A percentile compares a stretch with the other conserved stretches of the same genome.
Evolutionary conservation across 768 basidiomycete species (phyloP).

Genomic region (Auricularia cornea): DNA sequence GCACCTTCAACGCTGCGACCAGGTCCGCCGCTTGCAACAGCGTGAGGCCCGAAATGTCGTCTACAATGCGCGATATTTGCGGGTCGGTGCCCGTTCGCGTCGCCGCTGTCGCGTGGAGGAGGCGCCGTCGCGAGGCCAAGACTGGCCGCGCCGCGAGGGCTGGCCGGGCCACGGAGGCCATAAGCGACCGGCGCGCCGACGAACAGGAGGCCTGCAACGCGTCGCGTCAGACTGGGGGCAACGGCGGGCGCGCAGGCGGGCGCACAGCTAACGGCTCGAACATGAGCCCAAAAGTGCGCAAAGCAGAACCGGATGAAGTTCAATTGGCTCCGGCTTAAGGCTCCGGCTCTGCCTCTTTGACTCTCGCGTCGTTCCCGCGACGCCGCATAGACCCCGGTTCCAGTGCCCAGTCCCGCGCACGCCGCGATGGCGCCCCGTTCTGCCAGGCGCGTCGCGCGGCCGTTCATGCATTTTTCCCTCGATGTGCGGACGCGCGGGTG

Average conservation of each 20-base stretch:
- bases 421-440: no score
- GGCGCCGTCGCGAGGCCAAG: background rate
- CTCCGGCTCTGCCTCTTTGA: background rate
- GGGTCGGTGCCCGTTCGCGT: slow-evolving; percentile 37
- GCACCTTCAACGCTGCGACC: slow-evolving; percentile 82
- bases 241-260: background rate
- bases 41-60: slow-evolving; percentile 83
- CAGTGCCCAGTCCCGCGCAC: no score
- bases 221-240: background rate
- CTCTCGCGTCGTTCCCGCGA: no score
- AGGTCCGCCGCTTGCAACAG: slow-evolving; percentile 94
- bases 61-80: slow-evolving; percentile 73
- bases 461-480: no score
- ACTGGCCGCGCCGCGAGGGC: background rate
- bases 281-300: background rate
- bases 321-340: background rate
- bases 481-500: no score
- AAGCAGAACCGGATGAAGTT: background rate
- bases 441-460: no score
- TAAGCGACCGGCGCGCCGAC: background rate
- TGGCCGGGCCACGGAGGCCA: background rate
- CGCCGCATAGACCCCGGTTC: no score
- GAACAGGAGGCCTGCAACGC: background rate
- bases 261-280: background rate
- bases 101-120: background rate